phyloP scores from a whole-genome alignment of 768 basidiomycete species.

The Suillus tomentosus region DNA sequence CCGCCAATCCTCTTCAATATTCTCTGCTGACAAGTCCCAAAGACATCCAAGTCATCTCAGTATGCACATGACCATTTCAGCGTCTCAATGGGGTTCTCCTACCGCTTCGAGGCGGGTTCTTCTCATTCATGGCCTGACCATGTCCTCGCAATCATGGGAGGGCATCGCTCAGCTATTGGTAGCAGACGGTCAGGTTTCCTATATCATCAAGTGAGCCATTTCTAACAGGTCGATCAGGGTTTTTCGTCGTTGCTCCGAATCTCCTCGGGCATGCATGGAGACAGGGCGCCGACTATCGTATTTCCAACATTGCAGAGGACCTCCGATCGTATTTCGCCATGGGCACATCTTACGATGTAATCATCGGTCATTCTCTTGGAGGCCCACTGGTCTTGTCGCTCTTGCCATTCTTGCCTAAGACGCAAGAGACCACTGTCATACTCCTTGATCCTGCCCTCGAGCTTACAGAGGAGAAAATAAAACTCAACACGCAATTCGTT shows the following conservation, averaged over 20 bases:
- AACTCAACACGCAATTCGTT: background rate
- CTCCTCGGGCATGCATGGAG: constrained; percentile 6
- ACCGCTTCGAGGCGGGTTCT: background rate
- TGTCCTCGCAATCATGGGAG: constrained; percentile 1
- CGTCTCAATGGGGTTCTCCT: background rate
- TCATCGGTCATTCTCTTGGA: background rate
- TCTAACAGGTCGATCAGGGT: background rate
- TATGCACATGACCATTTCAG: background rate
- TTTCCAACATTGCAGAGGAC: constrained; percentile 1
- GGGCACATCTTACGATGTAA: background rate
- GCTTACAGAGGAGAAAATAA: background rate
- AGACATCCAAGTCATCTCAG: background rate
- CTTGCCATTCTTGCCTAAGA: background rate
- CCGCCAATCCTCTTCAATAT: background rate
- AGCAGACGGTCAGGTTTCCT: background rate
- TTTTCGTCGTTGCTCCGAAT: background rate
- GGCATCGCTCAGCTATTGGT: background rate
- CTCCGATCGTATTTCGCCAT: background rate
- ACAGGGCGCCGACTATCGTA: background rate
- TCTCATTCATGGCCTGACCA: constrained; percentile 1
- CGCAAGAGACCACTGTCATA: background rate
- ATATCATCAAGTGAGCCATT: background rate
- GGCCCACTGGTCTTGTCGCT: background rate
- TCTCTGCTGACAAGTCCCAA: background rate
- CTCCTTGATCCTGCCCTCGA: constrained; percentile 2